Evolutionary conservation across 306 rosid species (phyloP), one percentile per base, ranked within the genome.

Genomic region (Dryas octopetala): DNA sequence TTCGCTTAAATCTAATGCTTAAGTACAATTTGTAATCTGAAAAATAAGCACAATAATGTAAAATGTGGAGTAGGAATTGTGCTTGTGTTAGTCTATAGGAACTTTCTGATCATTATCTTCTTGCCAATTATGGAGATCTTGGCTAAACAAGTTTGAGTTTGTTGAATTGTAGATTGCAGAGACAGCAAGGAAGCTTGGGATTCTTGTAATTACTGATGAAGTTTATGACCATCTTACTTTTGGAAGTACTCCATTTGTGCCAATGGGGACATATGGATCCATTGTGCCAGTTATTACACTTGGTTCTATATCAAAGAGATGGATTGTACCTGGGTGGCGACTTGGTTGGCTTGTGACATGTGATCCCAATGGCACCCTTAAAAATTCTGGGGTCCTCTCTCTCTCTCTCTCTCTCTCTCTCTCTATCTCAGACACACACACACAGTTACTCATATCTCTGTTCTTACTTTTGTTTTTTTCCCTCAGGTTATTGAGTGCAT

Each of bases 271-370:
- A 71, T 92, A 92, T 82, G 97, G 97, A 19, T 87, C 90, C 5
- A 81, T 58, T 79, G 90, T 91, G 84, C 97, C 97, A 60, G 90
- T 92, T 76, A 81, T 95, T 53, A 95, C 99, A 61, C 97, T 95
- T 69, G 97, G 99, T 17, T 92, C 97, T 65, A 75, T 95, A 28
- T 92, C 99, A 40, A 95, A 95, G 91, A 88, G 99, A 89, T 92
- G 99, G 99, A 87, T 92, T 43, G 91, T 92, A 15, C 97, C 99
- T 0, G 99, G 97, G 52, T 92, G 99, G 99, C 85, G 99, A 70
- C 93, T 95, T 59, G 99, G 99, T 71, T 95, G 97, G 99, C 85
- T 95, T 71, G 99, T 90, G 62, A 91, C 92, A 62, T 87, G 66
- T 71, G 99, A 95, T 84, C 97, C 97, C 2, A 68, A 74, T 76